Evolutionary conservation across 75 land plant species (phyloP).

Genomic region (Sequoiadendron giganteum): DNA sequence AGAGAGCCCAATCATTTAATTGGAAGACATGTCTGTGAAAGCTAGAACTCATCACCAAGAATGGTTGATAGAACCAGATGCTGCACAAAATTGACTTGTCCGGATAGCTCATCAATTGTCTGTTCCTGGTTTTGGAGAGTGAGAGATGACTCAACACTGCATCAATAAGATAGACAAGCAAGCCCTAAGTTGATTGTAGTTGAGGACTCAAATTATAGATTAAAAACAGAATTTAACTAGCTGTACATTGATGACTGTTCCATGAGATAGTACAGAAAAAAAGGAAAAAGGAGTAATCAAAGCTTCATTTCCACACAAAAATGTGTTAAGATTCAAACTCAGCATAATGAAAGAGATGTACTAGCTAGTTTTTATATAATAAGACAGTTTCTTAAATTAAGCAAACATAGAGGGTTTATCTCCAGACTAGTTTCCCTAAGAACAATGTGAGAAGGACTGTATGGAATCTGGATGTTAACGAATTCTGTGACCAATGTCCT

Average conservation of each 20-base stretch:
- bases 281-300: not conserved
- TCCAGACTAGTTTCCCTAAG: not conserved
- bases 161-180: not conserved
- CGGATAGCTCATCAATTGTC: not conserved
- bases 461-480: not conserved
- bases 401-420: not conserved
- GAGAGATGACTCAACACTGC: not conserved
- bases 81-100: not conserved
- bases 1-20: not conserved
- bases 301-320: not conserved
- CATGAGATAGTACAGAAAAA: not conserved
- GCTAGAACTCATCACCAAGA: conserved; percentile 1
- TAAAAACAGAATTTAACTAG: not conserved
- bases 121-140: not conserved
- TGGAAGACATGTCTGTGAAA: not conserved
- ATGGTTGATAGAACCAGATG: not conserved
- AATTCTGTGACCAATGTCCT: not conserved
- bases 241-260: not conserved
- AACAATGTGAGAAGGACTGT: not conserved
- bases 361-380: not conserved
- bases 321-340: not conserved
- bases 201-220: not conserved
- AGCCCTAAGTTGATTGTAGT: not conserved
- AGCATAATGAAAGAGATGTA: not conserved
- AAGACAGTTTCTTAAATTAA: not conserved